These are phyloP conservation scores for Hevea brasiliensis DNA, from an alignment of 345 rosid species.

Conservation along the genomic window DNA sequence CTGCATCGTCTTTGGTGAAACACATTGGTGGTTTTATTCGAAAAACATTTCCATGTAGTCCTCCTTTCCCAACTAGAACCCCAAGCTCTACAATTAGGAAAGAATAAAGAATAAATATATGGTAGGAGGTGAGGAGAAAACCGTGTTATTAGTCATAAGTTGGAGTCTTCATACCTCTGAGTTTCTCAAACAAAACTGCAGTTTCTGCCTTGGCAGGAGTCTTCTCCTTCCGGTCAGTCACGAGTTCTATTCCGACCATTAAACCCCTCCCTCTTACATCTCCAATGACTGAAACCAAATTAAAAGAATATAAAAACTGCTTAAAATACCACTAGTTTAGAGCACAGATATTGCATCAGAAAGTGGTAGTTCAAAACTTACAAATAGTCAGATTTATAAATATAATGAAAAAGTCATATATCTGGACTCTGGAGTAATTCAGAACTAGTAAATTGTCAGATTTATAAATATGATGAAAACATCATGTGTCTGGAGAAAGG, in stretches of 20 bases:
- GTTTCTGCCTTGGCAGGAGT: slow-evolving; percentile 90
- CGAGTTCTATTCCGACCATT: slow-evolving; percentile 85
- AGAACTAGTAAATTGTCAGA: too few species aligned
- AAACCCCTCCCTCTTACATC: slow-evolving; percentile 89
- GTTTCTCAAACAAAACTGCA: slow-evolving; percentile 70
- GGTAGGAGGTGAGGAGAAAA: neutral
- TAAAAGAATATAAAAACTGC: neutral
- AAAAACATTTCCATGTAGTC: slow-evolving; percentile 83
- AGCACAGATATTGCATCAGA: neutral
- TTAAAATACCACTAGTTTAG: neutral
- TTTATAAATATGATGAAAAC: neutral
- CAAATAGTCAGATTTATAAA: neutral
- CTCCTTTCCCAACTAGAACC: slow-evolving; percentile 84
- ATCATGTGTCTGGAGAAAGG: neutral
- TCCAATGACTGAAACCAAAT: slow-evolving; percentile 64
- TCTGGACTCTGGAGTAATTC: too few species aligned
- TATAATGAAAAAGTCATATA: too few species aligned
- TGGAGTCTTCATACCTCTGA: slow-evolving; percentile 49
- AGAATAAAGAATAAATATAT: slow-evolving; percentile 7
- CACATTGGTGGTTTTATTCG: slow-evolving; percentile 96
- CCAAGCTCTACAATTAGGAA: slow-evolving; percentile 60
- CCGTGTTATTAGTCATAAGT: neutral
- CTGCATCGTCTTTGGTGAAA: slow-evolving; percentile 87
- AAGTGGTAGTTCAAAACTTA: neutral
- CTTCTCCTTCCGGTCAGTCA: slow-evolving; percentile 72